phyloP scores from a whole-genome alignment of 371 early-diverging fungal genomes.

The Zancudomyces culisetae region DNA sequence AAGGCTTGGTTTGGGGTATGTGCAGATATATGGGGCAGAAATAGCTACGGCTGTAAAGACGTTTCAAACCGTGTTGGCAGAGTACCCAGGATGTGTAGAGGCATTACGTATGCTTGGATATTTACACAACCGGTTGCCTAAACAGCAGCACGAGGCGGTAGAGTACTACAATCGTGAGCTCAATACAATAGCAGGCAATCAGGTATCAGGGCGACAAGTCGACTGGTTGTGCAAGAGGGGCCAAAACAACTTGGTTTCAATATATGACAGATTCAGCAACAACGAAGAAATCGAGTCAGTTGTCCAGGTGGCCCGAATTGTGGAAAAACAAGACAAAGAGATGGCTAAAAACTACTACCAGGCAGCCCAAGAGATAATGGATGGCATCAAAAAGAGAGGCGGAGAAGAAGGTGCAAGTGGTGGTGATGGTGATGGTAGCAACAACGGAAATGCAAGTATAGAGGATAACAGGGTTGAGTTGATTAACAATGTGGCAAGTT shows the following conservation, averaged over 20 bases:
- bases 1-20: conserved; percentile 64
- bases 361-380: conserved; percentile 18
- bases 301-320: neutral
- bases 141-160: conserved; percentile 41
- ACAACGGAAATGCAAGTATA: too few species aligned
- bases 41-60: conserved; percentile 36
- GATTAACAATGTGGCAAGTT: conserved; percentile 60
- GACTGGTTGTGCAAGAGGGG: conserved; percentile 16
- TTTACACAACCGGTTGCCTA: conserved; percentile 36
- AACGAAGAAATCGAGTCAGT: neutral
- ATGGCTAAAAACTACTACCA: conserved; percentile 31
- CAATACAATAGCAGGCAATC: conserved; percentile 6
- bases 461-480: conserved; percentile 40
- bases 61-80: conserved; percentile 47
- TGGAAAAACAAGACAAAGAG: neutral
- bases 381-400: neutral
- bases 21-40: conserved; percentile 27
- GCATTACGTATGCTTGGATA: conserved; percentile 41
- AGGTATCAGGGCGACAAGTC: neutral
- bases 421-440: too few species aligned
- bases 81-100: conserved; percentile 40
- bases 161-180: conserved; percentile 36
- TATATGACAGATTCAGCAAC: too few species aligned
- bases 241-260: conserved; percentile 24
- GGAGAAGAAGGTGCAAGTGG: conserved; percentile 9